Conservation (phyloP, 2,329 filamentous ascomycete genomes). For the Colletotrichum orchidophilum region DNA sequence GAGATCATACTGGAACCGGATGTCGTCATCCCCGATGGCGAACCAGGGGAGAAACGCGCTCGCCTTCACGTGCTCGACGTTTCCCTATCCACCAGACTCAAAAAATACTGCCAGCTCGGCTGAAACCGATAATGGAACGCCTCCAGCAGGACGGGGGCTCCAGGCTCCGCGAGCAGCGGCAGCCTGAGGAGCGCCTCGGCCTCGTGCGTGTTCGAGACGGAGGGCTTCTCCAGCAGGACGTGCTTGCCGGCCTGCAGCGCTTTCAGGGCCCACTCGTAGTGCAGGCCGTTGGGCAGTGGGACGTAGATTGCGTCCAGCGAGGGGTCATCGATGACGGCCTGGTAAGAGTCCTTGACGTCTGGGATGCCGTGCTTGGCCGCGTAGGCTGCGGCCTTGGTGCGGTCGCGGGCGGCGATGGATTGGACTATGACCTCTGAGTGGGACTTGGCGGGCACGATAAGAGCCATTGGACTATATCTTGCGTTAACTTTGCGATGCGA, state of each 20-base stretch:
- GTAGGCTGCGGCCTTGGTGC: slow-evolving; percentile 54
- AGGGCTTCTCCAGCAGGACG: slow-evolving; percentile 65
- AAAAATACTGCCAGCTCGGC: slow-evolving; percentile 55
- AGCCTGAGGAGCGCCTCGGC: slow-evolving; percentile 54
- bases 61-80: slow-evolving; percentile 47
- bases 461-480: slow-evolving; percentile 45
- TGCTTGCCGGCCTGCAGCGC: slow-evolving; percentile 61
- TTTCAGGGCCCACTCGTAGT: slow-evolving; percentile 57
- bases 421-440: slow-evolving; percentile 64
- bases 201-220: slow-evolving; percentile 55
- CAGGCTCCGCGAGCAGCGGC: slow-evolving; percentile 42
- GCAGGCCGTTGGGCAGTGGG: slow-evolving; percentile 53
- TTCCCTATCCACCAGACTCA: slow-evolving; percentile 48
- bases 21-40: slow-evolving; percentile 48
- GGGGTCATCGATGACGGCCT: slow-evolving; percentile 49
- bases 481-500: not conserved
- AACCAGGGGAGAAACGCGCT: slow-evolving; percentile 42
- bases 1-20: slow-evolving; percentile 53
- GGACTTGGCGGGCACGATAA: slow-evolving; percentile 59
- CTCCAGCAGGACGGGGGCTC: slow-evolving; percentile 59
- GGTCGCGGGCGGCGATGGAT: slow-evolving; percentile 62
- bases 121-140: slow-evolving; percentile 63
- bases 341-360: slow-evolving; percentile 57
- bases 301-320: slow-evolving; percentile 59
- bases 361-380: slow-evolving; percentile 62